These are phyloP conservation scores for Elsinoe australis DNA, from an alignment of 2,329 filamentous ascomycete species.

Conservation along the genomic window DNA sequence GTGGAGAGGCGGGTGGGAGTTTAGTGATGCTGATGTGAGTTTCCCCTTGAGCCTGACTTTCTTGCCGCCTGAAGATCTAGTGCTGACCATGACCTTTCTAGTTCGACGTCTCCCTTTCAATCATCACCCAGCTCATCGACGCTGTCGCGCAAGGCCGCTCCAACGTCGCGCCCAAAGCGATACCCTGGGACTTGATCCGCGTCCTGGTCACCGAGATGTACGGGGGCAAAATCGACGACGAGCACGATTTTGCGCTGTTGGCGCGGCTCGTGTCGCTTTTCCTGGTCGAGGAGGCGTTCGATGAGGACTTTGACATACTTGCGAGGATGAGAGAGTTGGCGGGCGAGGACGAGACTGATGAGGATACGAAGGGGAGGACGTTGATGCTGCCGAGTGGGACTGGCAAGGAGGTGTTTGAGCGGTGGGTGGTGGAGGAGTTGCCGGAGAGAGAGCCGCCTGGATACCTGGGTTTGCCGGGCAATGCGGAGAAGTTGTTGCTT, in stretches of 20 bases:
- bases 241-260: slow-evolving; percentile 71
- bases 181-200: slow-evolving; percentile 94
- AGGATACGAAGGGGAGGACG: slow-evolving; percentile 30
- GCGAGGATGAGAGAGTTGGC: slow-evolving; percentile 54
- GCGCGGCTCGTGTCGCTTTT: slow-evolving; percentile 65
- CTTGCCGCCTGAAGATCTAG: slow-evolving; percentile 13
- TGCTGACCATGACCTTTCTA: slow-evolving; percentile 36
- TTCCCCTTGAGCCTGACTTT: slow-evolving; percentile 16
- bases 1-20: slow-evolving; percentile 99
- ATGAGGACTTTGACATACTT: slow-evolving; percentile 60
- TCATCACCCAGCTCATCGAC: slow-evolving; percentile 93
- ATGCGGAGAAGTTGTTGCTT: slow-evolving; percentile 90
- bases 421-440: slow-evolving; percentile 75
- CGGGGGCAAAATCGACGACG: slow-evolving; percentile 93
- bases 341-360: slow-evolving; percentile 45
- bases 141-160: slow-evolving; percentile 72
- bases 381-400: slow-evolving; percentile 74
- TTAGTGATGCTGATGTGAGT: slow-evolving; percentile 97
- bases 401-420: slow-evolving; percentile 73
- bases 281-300: slow-evolving; percentile 82
- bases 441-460: slow-evolving; percentile 95
- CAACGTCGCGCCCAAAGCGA: slow-evolving; percentile 86
- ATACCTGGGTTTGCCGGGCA: slow-evolving; percentile 85
- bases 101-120: slow-evolving; percentile 96
- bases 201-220: slow-evolving; percentile 90